Percentiles rank a stretch among this genome's conserved stretches.
phyloP scores from a whole-genome alignment of 192 early-diverging fungal species.

The Backusella mclennaniae region DNA sequence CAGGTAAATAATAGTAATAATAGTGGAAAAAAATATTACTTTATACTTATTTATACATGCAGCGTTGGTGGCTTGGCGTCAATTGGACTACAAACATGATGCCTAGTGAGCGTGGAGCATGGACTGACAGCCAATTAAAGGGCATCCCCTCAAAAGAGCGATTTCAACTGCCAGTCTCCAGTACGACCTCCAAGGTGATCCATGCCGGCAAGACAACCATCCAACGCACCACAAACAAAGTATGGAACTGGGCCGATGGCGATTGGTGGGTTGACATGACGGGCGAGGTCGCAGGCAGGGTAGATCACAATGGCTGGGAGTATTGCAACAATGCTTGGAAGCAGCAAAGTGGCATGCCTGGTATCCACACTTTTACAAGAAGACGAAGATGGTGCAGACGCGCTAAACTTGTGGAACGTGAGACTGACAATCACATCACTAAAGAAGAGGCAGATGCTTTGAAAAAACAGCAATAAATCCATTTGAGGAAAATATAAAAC shows the following conservation, averaged over 20 bases:
- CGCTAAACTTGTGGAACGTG: conserved; percentile 44
- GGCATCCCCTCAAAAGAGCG: conserved; percentile 45
- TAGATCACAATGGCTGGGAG: conserved; percentile 56
- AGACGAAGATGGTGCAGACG: conserved; percentile 51
- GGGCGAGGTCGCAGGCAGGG: conserved; percentile 17
- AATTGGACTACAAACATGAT: conserved; percentile 61
- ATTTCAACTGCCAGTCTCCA: conserved; percentile 44
- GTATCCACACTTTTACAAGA: conserved; percentile 51
- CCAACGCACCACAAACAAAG: conserved; percentile 35
- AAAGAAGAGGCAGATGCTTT: neutral
- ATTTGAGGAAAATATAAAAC: neutral
- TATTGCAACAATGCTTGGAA: conserved; percentile 58
- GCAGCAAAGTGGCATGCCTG: conserved; percentile 39
- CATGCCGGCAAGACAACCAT: neutral
- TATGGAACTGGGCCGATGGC: conserved; percentile 51
- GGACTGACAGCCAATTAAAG: conserved; percentile 53
- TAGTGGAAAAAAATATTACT: neutral
- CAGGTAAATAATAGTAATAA: conserved; percentile 12
- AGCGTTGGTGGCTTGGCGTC: conserved; percentile 53
- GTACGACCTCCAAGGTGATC: conserved; percentile 9
- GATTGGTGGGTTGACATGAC: conserved; percentile 54
- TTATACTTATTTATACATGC: neutral
- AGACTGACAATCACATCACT: neutral
- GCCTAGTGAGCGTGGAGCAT: conserved; percentile 44
- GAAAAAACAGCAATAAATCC: neutral